Evolutionary conservation across 805 yeast species (phyloP).

Genomic region (Kodamaea hsintzibuensis): DNA sequence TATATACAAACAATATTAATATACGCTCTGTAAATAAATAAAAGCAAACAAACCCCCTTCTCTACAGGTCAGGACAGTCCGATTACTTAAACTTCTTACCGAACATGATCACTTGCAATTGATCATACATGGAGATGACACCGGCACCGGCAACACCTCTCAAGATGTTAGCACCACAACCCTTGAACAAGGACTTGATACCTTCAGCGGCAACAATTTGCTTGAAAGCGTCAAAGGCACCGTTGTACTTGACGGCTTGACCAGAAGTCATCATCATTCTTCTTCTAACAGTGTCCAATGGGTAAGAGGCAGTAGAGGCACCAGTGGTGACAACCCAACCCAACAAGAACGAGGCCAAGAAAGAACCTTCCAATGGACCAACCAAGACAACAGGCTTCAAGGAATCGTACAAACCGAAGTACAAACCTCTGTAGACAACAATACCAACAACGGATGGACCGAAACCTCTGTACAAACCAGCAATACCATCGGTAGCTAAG

Average conservation of each 20-base stretch:
- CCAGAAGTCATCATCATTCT: conserved; percentile 99
- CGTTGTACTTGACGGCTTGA: conserved; percentile 94
- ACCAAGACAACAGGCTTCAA: conserved; percentile 91
- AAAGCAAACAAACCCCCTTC: conserved; percentile 4
- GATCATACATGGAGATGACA: conserved; percentile 97
- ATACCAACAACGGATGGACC: conserved; percentile 98
- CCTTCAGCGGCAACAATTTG: conserved; percentile 96
- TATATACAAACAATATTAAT: conserved; percentile 11
- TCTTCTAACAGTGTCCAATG: conserved; percentile 99
- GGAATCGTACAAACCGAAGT: conserved; percentile 97
- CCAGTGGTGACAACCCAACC: conserved; percentile 99
- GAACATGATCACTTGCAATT: conserved; percentile 89
- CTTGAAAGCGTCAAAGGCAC: conserved; percentile 91
- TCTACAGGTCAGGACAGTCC: background rate
- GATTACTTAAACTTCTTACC: conserved; percentile 89
- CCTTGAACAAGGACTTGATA: conserved; percentile 90
- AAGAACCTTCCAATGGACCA: conserved; percentile 92
- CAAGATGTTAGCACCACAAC: conserved; percentile 99
- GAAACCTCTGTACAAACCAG: conserved; percentile 99
- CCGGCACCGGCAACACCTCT: conserved; percentile 99
- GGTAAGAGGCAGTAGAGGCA: conserved; percentile 98
- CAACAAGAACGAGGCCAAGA: conserved; percentile 92
- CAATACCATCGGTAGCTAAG: conserved; percentile 92
- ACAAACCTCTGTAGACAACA: conserved; percentile 98
- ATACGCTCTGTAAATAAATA: conserved; percentile 4